A percentile compares a stretch with the other conserved stretches of the same genome.
These are phyloP conservation scores for Umbelopsis ramanniana DNA, from an alignment of 192 early-diverging fungal genomes.

Conservation along the genomic window DNA sequence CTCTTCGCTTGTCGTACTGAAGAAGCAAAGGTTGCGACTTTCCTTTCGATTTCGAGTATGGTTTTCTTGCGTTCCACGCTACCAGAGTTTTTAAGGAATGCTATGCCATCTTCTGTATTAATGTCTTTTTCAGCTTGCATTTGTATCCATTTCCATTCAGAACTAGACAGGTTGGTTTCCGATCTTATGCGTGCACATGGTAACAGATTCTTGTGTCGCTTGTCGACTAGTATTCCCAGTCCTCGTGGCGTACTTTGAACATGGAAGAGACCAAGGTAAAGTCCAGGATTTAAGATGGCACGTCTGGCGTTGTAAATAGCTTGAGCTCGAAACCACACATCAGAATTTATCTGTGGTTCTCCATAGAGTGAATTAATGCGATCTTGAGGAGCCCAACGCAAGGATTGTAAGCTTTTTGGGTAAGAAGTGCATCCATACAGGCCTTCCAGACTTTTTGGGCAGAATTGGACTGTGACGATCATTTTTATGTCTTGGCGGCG, in stretches of 20 bases:
- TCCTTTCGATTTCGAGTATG: not conserved
- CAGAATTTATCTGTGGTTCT: slow-evolving; percentile 36
- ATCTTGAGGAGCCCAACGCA: slow-evolving; percentile 47
- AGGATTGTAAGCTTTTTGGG: slow-evolving; percentile 27
- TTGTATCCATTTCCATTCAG: slow-evolving; percentile 51
- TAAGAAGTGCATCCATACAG: slow-evolving; percentile 42
- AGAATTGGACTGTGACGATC: slow-evolving; percentile 49
- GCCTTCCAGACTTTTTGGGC: slow-evolving; percentile 34
- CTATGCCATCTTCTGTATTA: slow-evolving; percentile 3
- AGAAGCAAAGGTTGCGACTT: slow-evolving; percentile 9
- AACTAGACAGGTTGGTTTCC: slow-evolving; percentile 30
- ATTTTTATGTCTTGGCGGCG: slow-evolving; percentile 42
- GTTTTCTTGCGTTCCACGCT: not conserved
- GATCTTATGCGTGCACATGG: slow-evolving; percentile 48
- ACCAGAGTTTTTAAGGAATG: not conserved
- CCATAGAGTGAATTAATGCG: slow-evolving; percentile 31
- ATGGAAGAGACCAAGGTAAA: slow-evolving; percentile 54
- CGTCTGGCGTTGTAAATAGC: slow-evolving; percentile 9
- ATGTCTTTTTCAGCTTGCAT: slow-evolving; percentile 17
- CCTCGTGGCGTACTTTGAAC: slow-evolving; percentile 50
- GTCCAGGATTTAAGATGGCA: slow-evolving; percentile 34
- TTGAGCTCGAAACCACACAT: slow-evolving; percentile 31
- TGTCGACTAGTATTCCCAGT: slow-evolving; percentile 47
- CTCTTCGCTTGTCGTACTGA: slow-evolving; percentile 9
- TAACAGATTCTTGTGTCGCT: slow-evolving; percentile 47